These are phyloP conservation scores for Phalaenopsis hybrid DNA, from an alignment of 116 monocot species.

Conservation along the genomic window DNA sequence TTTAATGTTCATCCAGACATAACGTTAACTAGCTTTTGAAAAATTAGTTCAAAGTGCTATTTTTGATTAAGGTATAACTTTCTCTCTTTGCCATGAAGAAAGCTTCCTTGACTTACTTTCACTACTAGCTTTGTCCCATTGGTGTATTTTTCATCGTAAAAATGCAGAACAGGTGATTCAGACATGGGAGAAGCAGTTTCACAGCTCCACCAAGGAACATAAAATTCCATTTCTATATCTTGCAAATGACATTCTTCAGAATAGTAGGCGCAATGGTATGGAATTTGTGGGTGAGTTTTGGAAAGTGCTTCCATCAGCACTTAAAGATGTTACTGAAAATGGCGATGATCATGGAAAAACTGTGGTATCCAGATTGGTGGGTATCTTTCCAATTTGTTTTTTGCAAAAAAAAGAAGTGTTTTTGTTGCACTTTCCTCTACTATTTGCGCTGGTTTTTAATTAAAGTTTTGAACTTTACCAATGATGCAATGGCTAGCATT, in stretches of 20 bases:
- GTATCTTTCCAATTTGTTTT: neutral
- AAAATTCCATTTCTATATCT: constrained; percentile 77
- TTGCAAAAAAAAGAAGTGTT: neutral
- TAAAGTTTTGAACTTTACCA: neutral
- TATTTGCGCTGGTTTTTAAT: neutral
- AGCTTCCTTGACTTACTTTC: constrained; percentile 27
- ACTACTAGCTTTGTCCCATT: constrained; percentile 84
- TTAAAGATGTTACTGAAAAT: constrained; percentile 72
- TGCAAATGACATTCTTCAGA: constrained; percentile 97
- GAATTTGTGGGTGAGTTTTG: constrained; percentile 95
- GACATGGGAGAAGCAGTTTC: constrained; percentile 93
- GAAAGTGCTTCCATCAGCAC: constrained; percentile 93
- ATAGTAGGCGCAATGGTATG: constrained; percentile 74
- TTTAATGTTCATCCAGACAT: neutral
- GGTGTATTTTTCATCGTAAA: constrained; percentile 94
- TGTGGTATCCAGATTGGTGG: constrained; percentile 79
- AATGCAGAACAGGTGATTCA: constrained; percentile 86
- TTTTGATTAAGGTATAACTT: neutral
- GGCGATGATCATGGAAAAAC: constrained; percentile 81
- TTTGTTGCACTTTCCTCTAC: neutral
- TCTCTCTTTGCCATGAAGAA: neutral
- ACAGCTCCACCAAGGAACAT: constrained; percentile 61
- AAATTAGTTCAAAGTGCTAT: neutral
- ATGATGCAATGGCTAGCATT: neutral
- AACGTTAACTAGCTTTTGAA: neutral